phyloP scores from a whole-genome alignment of 1,284 basidiomycete genomes.

The Vanrija humicola region DNA sequence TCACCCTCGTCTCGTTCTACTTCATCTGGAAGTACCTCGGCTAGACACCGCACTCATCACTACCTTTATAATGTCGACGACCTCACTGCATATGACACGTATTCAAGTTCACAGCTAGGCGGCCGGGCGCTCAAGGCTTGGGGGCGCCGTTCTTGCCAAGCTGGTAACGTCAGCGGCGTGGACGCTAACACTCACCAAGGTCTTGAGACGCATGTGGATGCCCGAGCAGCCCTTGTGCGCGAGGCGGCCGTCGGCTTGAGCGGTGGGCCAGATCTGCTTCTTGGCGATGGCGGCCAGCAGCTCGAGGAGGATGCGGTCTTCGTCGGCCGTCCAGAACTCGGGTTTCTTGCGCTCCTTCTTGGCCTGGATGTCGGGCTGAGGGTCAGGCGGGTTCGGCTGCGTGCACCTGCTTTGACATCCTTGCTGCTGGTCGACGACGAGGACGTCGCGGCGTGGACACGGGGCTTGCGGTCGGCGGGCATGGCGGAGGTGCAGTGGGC shows the following conservation, averaged over 20 bases:
- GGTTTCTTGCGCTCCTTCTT: too few species aligned
- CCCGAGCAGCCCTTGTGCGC: conserved; percentile 19
- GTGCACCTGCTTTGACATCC: too few species aligned
- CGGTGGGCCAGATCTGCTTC: conserved; percentile 6
- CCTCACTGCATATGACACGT: conserved; percentile 4
- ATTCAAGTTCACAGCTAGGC: background rate
- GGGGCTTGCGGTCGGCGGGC: too few species aligned
- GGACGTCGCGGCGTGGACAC: too few species aligned
- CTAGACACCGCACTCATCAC: conserved; percentile 41
- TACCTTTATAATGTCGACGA: background rate
- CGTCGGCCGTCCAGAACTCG: too few species aligned
- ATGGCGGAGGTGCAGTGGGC: too few species aligned
- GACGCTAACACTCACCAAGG: too few species aligned
- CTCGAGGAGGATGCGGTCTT: conserved; percentile 15
- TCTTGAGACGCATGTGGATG: conserved; percentile 2
- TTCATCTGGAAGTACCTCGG: conserved; percentile 85
- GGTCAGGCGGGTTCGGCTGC: too few species aligned
- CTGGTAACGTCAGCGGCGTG: background rate
- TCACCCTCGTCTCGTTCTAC: conserved; percentile 86
- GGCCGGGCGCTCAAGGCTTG: background rate
- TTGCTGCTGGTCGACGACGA: too few species aligned
- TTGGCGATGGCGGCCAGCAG: conserved; percentile 2
- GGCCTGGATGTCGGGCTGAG: too few species aligned
- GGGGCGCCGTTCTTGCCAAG: background rate
- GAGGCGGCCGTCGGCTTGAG: conserved; percentile 23